phyloP scores from a whole-genome alignment of 2,329 filamentous ascomycete genomes.

The Alternaria longipes region DNA sequence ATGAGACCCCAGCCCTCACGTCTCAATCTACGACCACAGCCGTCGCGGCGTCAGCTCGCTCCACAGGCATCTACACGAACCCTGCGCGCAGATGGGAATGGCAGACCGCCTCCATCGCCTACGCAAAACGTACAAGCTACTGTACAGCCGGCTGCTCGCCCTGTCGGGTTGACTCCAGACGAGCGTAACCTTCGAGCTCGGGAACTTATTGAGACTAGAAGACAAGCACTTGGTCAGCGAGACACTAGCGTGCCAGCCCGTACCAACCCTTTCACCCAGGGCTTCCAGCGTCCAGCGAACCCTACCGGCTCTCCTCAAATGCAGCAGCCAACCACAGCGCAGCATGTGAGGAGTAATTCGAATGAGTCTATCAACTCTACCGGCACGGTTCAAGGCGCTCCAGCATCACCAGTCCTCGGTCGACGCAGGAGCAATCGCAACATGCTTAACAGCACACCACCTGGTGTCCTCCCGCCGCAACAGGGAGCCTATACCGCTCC shows the following conservation, averaged over 20 bases:
- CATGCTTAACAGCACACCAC: constrained; percentile 36
- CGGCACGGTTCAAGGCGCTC: constrained; percentile 35
- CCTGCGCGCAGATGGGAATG: constrained; percentile 46
- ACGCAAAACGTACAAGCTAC: constrained; percentile 25
- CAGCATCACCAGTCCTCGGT: constrained; percentile 41
- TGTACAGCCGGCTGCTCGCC: constrained; percentile 30
- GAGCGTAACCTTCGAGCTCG: constrained; percentile 47
- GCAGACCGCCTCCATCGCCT: constrained; percentile 42
- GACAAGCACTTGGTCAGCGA: constrained; percentile 42
- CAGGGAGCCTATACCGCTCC: constrained; percentile 37
- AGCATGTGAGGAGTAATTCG: constrained; percentile 45
- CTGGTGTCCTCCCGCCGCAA: constrained; percentile 33
- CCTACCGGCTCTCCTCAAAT: constrained; percentile 27
- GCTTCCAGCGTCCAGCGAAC: constrained; percentile 41
- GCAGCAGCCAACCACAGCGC: constrained; percentile 21
- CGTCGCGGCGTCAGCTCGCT: constrained; percentile 48
- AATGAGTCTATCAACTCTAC: constrained; percentile 48
- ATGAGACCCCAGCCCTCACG: constrained; percentile 50
- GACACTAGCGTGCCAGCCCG: constrained; percentile 36
- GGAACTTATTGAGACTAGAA: constrained; percentile 49
- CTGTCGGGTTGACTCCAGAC: constrained; percentile 44
- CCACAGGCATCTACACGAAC: constrained; percentile 49
- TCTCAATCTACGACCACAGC: constrained; percentile 47
- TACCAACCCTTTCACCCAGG: constrained; percentile 49
- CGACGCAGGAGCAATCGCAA: constrained; percentile 50